A percentile compares a stretch with the other conserved stretches of the same genome.
These are phyloP conservation scores for Sophora flavescens DNA, from an alignment of 306 rosid genomes.

Conservation along the genomic window DNA sequence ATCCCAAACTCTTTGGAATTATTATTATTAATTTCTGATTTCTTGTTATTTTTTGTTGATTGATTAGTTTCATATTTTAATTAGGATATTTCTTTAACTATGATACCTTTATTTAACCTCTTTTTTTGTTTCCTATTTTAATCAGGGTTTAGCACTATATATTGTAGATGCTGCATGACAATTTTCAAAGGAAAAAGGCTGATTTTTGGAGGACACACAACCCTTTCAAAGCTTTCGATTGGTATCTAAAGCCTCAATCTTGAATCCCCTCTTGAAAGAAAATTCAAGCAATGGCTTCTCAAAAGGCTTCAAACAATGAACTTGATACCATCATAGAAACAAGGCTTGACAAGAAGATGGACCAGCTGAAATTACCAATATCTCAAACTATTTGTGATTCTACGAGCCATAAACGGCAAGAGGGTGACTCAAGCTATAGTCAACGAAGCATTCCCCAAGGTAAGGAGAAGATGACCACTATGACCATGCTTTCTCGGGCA, in stretches of 20 bases:
- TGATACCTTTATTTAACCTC: neutral
- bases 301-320: constrained; percentile 2
- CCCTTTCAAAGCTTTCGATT: too few relatives aligned
- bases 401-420: too few relatives aligned
- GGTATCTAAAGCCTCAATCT: neutral
- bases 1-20: too few relatives aligned
- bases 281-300: neutral
- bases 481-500: neutral
- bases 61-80: neutral
- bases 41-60: too few relatives aligned
- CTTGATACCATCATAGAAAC: neutral
- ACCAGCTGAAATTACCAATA: constrained; percentile 13
- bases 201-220: too few relatives aligned
- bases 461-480: neutral
- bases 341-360: constrained; percentile 9
- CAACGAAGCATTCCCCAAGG: neutral
- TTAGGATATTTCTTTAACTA: neutral
- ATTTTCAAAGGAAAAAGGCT: neutral
- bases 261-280: neutral
- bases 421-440: constrained; percentile 18
- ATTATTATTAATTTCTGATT: too few relatives aligned
- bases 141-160: neutral
- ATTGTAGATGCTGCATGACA: neutral
- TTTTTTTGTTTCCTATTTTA: neutral
- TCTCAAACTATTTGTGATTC: too few relatives aligned